Conservation (phyloP, 331 rosid species). For the Rhamnella rubrinervis region DNA sequence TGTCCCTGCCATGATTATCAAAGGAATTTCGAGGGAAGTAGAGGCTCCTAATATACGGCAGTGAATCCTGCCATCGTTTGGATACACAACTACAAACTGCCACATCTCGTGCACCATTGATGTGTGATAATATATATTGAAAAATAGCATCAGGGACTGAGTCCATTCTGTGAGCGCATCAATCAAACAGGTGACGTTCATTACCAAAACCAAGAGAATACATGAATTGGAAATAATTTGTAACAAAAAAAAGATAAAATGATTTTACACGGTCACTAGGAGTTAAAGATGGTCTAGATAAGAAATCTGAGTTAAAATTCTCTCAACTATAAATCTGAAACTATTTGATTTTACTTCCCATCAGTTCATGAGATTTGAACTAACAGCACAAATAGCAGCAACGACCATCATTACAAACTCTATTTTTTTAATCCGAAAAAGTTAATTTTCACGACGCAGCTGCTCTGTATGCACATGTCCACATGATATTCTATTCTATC, state of each 20-base stretch:
- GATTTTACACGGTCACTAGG: too few relatives aligned
- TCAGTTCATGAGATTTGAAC: neutral
- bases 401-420: too few relatives aligned
- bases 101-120: slow-evolving; percentile 73
- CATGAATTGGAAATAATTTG: neutral
- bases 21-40: slow-evolving; percentile 82
- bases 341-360: neutral
- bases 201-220: neutral
- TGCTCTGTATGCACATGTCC: too few relatives aligned
- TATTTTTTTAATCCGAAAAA: too few relatives aligned
- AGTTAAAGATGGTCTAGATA: neutral
- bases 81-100: slow-evolving; percentile 87
- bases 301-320: neutral
- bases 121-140: slow-evolving; percentile 65
- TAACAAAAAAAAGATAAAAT: neutral
- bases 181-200: slow-evolving; percentile 25
- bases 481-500: too few relatives aligned
- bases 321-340: neutral
- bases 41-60: slow-evolving; percentile 55
- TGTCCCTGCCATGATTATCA: slow-evolving; percentile 43
- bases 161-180: slow-evolving; percentile 59
- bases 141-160: slow-evolving; percentile 75
- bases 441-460: too few relatives aligned
- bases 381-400: too few relatives aligned
- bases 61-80: slow-evolving; percentile 72